Evolutionary conservation across 1,284 basidiomycete species (phyloP).

Genomic region (Austropuccinia psidii): DNA sequence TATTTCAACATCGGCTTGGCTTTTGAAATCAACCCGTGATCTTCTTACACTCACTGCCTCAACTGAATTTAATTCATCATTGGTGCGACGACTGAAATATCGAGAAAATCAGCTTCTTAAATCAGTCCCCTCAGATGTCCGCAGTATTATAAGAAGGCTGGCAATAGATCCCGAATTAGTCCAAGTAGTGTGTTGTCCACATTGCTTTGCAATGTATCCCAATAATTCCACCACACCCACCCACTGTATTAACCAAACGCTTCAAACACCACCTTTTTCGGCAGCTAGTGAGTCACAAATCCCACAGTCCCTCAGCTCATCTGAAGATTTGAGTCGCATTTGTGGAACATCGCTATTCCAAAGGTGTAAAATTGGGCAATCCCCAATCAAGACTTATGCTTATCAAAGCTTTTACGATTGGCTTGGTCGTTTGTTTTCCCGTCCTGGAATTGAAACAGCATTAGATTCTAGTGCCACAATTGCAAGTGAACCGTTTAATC

Average conservation of each 20-base stretch:
- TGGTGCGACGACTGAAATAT: too few relatives aligned
- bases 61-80: background rate
- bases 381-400: conserved; percentile 1
- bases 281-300: too few relatives aligned
- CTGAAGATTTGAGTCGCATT: too few relatives aligned
- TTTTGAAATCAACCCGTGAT: conserved; percentile 6
- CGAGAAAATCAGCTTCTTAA: background rate
- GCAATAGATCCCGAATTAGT: background rate
- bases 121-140: background rate
- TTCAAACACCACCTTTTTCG: too few relatives aligned
- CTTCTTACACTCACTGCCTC: background rate
- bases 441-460: background rate
- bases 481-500: background rate
- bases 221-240: background rate
- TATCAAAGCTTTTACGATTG: conserved; percentile 16
- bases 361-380: too few relatives aligned
- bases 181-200: background rate
- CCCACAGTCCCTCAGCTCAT: too few relatives aligned
- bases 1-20: conserved; percentile 6
- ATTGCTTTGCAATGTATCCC: conserved; percentile 20
- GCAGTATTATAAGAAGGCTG: background rate
- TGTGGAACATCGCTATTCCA: too few relatives aligned
- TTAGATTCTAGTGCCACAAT: background rate
- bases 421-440: conserved; percentile 7
- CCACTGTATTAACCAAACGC: too few relatives aligned